Conservation (phyloP, 1,284 basidiomycete genomes). For the Paramarasmius palmivorus region DNA sequence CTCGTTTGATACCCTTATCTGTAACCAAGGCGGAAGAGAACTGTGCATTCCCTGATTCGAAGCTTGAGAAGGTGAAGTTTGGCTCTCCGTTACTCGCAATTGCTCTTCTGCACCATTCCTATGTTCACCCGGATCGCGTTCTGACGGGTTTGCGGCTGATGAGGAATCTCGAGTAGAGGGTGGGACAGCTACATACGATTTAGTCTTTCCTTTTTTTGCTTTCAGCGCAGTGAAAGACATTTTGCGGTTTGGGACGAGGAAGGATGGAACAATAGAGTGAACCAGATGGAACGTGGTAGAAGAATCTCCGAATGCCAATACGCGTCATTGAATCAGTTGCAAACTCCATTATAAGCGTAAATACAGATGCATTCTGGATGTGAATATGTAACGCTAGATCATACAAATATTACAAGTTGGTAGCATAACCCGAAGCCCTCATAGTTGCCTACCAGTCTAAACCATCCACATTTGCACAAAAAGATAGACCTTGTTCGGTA, state of each 20-base stretch:
- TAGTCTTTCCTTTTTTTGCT: slow-evolving; percentile 14
- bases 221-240: not conserved
- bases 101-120: not conserved
- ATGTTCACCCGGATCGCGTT: not conserved
- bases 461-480: not conserved
- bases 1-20: slow-evolving; percentile 27
- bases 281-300: no score
- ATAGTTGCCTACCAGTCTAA: not conserved
- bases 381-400: no score
- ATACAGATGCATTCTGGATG: no score
- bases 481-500: not conserved
- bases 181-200: slow-evolving; percentile 20
- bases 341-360: no score
- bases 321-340: no score
- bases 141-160: slow-evolving; percentile 3
- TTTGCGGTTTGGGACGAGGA: no score
- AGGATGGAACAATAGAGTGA: no score
- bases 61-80: not conserved
- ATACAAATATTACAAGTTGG: no score
- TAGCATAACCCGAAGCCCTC: no score
- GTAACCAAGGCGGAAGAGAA: slow-evolving; percentile 27
- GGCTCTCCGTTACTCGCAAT: no score
- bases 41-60: slow-evolving; percentile 9
- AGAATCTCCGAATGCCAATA: no score
- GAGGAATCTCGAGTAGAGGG: not conserved